These are phyloP conservation scores for Rhizopus arrhizus DNA, from an alignment of 371 early-diverging fungal genomes.

Conservation along the genomic window DNA sequence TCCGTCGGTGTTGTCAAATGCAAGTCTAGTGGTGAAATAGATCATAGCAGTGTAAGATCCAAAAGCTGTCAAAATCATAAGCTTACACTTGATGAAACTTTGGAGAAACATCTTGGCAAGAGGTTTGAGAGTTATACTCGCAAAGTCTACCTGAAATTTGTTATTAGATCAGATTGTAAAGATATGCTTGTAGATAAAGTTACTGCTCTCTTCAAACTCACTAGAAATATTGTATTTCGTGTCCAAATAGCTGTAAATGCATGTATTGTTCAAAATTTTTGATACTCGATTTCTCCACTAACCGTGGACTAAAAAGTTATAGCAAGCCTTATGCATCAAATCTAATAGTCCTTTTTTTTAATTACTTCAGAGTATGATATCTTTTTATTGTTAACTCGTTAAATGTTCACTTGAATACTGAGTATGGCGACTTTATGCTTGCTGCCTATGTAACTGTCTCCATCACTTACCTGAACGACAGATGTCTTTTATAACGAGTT, in stretches of 20 bases:
- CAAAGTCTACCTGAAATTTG: neutral
- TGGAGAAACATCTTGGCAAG: neutral
- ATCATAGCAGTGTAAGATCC: too few relatives aligned
- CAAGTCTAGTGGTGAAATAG: too few relatives aligned
- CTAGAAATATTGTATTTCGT: neutral
- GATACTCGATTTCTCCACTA: neutral
- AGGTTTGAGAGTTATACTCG: neutral
- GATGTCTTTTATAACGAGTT: too few relatives aligned
- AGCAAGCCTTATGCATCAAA: neutral
- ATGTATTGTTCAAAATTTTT: neutral
- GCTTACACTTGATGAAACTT: neutral
- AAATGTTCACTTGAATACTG: too few relatives aligned
- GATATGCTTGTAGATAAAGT: neutral
- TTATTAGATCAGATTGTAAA: neutral
- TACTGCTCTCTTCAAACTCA: neutral
- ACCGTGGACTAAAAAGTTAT: neutral
- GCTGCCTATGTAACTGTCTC: neutral
- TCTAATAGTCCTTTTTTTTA: neutral
- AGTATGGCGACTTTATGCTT: neutral
- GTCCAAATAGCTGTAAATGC: neutral
- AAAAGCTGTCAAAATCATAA: too few relatives aligned
- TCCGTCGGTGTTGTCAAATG: too few relatives aligned
- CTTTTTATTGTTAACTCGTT: neutral
- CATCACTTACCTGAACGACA: neutral
- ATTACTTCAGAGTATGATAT: too few relatives aligned